Conservation (phyloP, 106 monocot genomes). For the Amphibolis antarctica region DNA sequence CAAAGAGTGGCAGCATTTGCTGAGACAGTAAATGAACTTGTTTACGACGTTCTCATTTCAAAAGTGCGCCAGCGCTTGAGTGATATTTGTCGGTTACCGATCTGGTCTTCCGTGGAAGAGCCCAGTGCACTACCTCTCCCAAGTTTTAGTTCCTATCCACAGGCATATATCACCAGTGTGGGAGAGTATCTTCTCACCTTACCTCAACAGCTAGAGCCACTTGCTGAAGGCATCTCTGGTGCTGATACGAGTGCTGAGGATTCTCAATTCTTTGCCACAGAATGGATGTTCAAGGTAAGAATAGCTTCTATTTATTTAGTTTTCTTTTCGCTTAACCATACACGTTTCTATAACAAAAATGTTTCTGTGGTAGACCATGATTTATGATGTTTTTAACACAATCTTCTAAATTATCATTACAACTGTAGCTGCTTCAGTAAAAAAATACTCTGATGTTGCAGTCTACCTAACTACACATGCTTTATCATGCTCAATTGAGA, state of each 20-base stretch:
- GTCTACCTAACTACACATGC: too few relatives aligned
- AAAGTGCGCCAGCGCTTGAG: conserved; percentile 70
- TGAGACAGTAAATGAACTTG: conserved; percentile 90
- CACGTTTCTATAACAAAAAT: too few relatives aligned
- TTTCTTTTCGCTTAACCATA: too few relatives aligned
- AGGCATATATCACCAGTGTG: conserved; percentile 84
- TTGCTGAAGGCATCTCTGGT: conserved; percentile 64
- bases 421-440: too few relatives aligned
- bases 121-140: conserved; percentile 63
- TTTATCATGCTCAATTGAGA: too few relatives aligned
- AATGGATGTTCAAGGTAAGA: conserved; percentile 97
- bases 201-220: conserved; percentile 85
- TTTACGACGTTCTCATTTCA: conserved; percentile 88
- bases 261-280: conserved; percentile 91
- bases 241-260: conserved; percentile 53
- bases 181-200: conserved; percentile 94
- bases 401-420: too few relatives aligned
- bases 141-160: conserved; percentile 91
- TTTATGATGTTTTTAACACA: too few relatives aligned
- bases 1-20: conserved; percentile 90
- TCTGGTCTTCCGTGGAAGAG: conserved; percentile 94
- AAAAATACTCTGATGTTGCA: too few relatives aligned
- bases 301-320: neutral
- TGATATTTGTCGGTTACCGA: conserved; percentile 68
- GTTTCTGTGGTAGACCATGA: too few relatives aligned